Evolutionary conservation across 768 basidiomycete species (phyloP).

Genomic region (Boletellus ananas): DNA sequence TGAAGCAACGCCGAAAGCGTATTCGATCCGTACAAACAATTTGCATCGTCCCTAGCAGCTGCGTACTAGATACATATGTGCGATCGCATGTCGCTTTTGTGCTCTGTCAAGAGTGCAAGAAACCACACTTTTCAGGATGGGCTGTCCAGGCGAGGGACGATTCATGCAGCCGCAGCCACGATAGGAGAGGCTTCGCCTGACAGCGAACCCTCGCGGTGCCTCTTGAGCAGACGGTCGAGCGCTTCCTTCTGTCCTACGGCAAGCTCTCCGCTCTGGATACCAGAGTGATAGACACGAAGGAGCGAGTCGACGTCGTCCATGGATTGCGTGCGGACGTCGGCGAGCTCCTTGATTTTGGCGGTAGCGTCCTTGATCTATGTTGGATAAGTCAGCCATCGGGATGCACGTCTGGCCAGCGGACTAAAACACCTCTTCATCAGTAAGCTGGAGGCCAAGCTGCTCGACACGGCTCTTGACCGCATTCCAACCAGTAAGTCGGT

Average conservation of each 20-base stretch:
- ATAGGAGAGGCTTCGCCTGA: background rate
- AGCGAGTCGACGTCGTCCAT: slow-evolving; percentile 99
- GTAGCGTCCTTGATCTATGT: slow-evolving; percentile 93
- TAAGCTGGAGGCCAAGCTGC: slow-evolving; percentile 86
- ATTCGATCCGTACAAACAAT: background rate
- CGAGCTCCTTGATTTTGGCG: slow-evolving; percentile 98
- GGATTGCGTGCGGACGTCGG: slow-evolving; percentile 95
- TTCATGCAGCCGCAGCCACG: slow-evolving; percentile 10
- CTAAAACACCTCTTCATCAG: slow-evolving; percentile 72
- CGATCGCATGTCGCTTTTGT: slow-evolving; percentile 21
- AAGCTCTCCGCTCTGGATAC: slow-evolving; percentile 88
- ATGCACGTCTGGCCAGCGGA: background rate
- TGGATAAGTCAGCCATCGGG: slow-evolving; percentile 1
- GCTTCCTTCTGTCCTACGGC: slow-evolving; percentile 92
- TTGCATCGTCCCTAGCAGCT: slow-evolving; percentile 9
- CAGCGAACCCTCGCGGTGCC: slow-evolving; percentile 52
- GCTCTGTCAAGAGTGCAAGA: background rate
- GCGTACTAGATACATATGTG: slow-evolving; percentile 9
- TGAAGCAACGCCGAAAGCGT: too few relatives aligned
- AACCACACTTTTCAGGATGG: background rate
- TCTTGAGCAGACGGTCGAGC: slow-evolving; percentile 79
- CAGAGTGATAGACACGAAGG: slow-evolving; percentile 92
- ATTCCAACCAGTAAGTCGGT: slow-evolving; percentile 98
- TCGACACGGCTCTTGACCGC: slow-evolving; percentile 99
- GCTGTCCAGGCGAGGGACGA: background rate